Percentiles rank a stretch among this genome's conserved stretches.
Evolutionary conservation across 2,329 filamentous ascomycete species (phyloP).

Genomic region (Xylaria sp.): DNA sequence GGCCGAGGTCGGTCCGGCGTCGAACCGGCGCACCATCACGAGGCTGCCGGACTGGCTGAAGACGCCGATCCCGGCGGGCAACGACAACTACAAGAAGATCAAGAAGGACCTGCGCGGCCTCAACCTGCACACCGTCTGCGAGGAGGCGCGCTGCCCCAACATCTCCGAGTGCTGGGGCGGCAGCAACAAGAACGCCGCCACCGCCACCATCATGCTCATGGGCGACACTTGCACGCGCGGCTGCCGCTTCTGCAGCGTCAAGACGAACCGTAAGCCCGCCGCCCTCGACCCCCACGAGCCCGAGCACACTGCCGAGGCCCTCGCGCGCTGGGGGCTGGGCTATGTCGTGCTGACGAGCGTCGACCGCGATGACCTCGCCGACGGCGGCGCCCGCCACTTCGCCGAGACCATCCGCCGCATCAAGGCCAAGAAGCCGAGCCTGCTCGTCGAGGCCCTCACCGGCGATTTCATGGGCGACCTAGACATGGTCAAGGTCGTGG

Average conservation of each 20-base stretch:
- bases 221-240: conserved; percentile 97
- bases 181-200: conserved; percentile 85
- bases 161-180: conserved; percentile 99
- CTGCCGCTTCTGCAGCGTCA: conserved; percentile 96
- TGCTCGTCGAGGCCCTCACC: conserved; percentile 85
- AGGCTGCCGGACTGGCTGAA: conserved; percentile 94
- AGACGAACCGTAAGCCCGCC: conserved; percentile 79
- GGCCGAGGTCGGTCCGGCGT: conserved; percentile 71
- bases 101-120: conserved; percentile 92
- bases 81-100: conserved; percentile 89
- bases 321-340: conserved; percentile 91
- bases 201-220: conserved; percentile 99
- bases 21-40: conserved; percentile 72
- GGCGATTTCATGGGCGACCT: conserved; percentile 88
- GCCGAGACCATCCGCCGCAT: conserved; percentile 95
- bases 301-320: conserved; percentile 93
- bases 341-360: conserved; percentile 96
- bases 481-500: conserved; percentile 88
- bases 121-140: conserved; percentile 93
- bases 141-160: conserved; percentile 97
- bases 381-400: conserved; percentile 90
- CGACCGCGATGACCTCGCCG: conserved; percentile 89
- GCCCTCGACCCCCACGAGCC: conserved; percentile 96
- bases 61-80: conserved; percentile 87
- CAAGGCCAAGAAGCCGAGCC: conserved; percentile 81